A percentile compares a stretch with the other conserved stretches of the same genome.
Evolutionary conservation across 1,284 basidiomycete genomes (phyloP).

Genomic region (Acaromyces ingoldii): DNA sequence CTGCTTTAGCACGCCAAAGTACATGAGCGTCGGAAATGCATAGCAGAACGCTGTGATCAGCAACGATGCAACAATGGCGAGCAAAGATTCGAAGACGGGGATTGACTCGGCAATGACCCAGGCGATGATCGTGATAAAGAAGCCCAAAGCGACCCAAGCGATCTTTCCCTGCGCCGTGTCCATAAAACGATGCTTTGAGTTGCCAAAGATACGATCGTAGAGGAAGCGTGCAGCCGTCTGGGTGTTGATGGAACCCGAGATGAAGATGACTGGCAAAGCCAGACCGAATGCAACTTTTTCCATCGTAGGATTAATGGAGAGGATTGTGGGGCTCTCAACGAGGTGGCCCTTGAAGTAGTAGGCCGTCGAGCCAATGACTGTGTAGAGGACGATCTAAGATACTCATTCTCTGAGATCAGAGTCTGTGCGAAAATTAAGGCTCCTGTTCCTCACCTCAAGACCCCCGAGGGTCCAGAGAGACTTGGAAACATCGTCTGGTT

Average conservation of each 20-base stretch:
- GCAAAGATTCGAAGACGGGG: conserved; percentile 27
- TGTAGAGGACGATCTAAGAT: conserved; percentile 38
- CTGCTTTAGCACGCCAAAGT: too few species aligned
- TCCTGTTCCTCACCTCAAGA: too few species aligned
- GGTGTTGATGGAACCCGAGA: conserved; percentile 42
- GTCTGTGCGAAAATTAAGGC: too few species aligned
- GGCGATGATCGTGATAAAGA: conserved; percentile 21
- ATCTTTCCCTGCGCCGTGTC: conserved; percentile 31
- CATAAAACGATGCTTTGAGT: conserved; percentile 33
- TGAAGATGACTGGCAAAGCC: conserved; percentile 37
- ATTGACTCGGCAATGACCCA: conserved; percentile 31
- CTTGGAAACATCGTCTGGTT: too few species aligned
- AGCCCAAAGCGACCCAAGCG: conserved; percentile 26
- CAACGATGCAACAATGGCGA: conserved; percentile 24
- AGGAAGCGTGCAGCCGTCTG: conserved; percentile 28
- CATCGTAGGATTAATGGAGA: conserved; percentile 27
- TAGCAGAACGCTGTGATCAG: too few species aligned
- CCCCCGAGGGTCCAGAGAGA: too few species aligned
- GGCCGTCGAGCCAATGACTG: conserved; percentile 32
- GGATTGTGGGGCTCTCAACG: conserved; percentile 30
- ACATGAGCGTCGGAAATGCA: too few species aligned
- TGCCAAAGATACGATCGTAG: conserved; percentile 27
- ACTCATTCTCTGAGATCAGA: too few species aligned
- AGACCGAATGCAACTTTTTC: conserved; percentile 38
- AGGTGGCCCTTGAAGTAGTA: conserved; percentile 36